Conservation (phyloP, 2,329 filamentous ascomycete species). For the Teratosphaeria nubilosa region DNA sequence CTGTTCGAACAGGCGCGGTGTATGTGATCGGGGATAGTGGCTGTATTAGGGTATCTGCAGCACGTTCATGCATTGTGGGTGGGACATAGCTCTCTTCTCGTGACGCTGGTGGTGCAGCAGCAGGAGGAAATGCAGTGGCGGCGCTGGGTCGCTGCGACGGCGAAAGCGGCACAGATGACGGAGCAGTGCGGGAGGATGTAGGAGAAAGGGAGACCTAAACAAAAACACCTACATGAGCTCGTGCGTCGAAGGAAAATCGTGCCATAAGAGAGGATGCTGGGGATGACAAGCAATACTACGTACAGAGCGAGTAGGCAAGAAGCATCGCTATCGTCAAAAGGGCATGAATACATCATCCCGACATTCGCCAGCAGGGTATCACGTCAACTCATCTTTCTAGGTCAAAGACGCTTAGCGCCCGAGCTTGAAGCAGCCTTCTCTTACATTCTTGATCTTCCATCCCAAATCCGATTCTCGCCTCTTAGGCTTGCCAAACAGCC, state of each 20-base stretch:
- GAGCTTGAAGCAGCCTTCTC: neutral
- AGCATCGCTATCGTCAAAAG: neutral
- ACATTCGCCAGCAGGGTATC: too few relatives aligned
- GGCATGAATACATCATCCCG: neutral
- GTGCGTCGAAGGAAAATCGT: neutral
- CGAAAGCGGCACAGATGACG: neutral
- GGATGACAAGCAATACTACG: too few relatives aligned
- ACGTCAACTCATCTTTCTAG: neutral
- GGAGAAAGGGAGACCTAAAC: neutral
- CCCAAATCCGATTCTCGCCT: neutral
- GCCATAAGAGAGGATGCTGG: neutral
- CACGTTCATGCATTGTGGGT: neutral
- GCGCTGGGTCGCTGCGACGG: neutral
- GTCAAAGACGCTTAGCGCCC: neutral
- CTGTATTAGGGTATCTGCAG: neutral
- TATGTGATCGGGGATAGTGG: neutral
- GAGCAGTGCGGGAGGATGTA: neutral
- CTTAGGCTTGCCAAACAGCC: neutral
- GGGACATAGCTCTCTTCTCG: neutral
- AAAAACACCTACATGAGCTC: neutral
- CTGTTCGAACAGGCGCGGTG: neutral
- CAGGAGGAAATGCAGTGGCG: neutral
- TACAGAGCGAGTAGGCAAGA: neutral
- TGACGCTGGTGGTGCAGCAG: neutral
- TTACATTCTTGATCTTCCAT: neutral